Conservation (phyloP, 169 alveolate genomes). For the Perkinsus olseni region DNA sequence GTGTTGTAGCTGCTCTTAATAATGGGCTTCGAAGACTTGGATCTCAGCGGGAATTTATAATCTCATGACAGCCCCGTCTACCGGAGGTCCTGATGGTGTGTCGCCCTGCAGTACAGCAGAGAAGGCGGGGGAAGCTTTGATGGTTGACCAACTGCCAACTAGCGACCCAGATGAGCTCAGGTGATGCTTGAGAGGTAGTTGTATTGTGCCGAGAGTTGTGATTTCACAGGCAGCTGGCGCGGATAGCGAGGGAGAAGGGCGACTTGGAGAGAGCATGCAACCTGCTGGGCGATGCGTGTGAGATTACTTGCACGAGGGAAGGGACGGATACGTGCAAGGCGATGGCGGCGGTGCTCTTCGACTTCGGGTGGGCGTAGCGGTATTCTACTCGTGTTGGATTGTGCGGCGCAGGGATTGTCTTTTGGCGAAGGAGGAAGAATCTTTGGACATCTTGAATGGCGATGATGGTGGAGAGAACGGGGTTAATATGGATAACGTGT, state of each 20-base stretch:
- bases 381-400: no score
- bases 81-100: no score
- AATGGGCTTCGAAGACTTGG: no score
- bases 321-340: background rate
- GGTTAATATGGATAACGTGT: background rate
- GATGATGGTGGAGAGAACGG: background rate
- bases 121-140: background rate
- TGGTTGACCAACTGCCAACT: background rate
- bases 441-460: background rate
- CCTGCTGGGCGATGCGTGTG: background rate
- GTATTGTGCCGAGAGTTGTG: background rate
- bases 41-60: no score
- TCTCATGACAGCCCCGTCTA: no score
- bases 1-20: no score
- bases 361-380: background rate
- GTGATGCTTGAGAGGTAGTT: background rate
- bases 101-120: no score
- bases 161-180: background rate
- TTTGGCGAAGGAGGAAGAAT: background rate
- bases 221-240: background rate
- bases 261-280: background rate
- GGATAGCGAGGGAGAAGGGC: background rate
- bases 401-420: background rate
- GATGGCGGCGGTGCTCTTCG: background rate
- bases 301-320: background rate